Base-by-base conservation (phyloP, 2,329 filamentous ascomycete genomes). In the Fusarium transvaalense region DNA sequence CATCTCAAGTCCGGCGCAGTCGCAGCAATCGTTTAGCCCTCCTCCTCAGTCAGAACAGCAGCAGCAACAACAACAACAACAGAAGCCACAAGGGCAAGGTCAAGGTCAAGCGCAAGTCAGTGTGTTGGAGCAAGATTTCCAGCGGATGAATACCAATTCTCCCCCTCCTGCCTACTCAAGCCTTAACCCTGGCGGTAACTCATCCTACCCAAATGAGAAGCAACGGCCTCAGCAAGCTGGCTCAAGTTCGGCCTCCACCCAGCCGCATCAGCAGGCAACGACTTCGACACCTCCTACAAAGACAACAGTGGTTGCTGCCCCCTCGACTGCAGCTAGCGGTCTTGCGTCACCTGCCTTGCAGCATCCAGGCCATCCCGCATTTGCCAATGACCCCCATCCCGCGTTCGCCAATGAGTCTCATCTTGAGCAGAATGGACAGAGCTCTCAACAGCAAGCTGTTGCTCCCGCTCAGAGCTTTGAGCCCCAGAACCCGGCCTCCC, bases 161-260 rank as follows among this genome's bases (percentile, higher is more conserved):
- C 94, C 95, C 15, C 96, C 96, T 21, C 96, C 96, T n/a, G 95
- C 96, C 8, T 99, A 99, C 79, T 96, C 93, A 12, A 96, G 91
- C 73, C 88, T 97, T 45, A 88, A 84, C 59, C 79, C 83, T 1
- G 80, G 78, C 39, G 78, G 80, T 29, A 75, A 83, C 78, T 73
- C 89, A 80, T 72, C 87, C 81, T 96, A 94, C 78, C 91, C 93
- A 0, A 89, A 88, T 68, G 94, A 97, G 76, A 97, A 97, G 77
- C 88, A 88, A 74, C 83, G 85, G 63, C 82, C 85, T 31, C 79
- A 78, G 54, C 76, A 76, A 61, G 63, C 62, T 37, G 58, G 68
- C 17, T 59, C 79, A 74, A 55, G 68, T 69, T 66, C 78, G 43
- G 66, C 75, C 15, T 76, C 66, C 14, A 35, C 50, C 23, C 72